phyloP scores from a whole-genome alignment of 2,329 filamentous ascomycete genomes.

The Paradendryphiella salina region DNA sequence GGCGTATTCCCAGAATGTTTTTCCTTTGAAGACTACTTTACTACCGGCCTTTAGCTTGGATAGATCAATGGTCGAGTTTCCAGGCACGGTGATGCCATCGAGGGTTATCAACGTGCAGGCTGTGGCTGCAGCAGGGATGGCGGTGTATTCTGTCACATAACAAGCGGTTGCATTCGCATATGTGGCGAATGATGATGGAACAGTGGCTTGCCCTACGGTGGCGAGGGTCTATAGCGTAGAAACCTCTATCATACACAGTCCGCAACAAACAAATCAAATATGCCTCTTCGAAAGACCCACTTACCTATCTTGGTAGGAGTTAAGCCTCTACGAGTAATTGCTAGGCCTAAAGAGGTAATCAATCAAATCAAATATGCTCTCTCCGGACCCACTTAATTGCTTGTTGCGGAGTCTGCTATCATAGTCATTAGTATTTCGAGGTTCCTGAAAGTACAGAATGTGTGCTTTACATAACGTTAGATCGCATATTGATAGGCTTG shows the following conservation, averaged over 20 bases:
- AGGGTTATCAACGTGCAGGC: constrained; percentile 51
- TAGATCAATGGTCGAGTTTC: constrained; percentile 48
- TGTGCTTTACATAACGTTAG: not conserved
- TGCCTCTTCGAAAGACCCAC: no score
- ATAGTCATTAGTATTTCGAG: not conserved
- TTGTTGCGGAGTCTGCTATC: no score
- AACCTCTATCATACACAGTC: constrained; percentile 5
- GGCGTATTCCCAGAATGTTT: constrained; percentile 35
- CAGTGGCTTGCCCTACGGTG: constrained; percentile 11
- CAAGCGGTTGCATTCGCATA: constrained; percentile 13
- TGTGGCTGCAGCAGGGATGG: constrained; percentile 39
- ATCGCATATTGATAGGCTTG: not conserved
- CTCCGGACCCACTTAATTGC: no score
- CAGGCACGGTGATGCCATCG: constrained; percentile 44
- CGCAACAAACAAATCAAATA: no score
- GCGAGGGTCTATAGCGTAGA: constrained; percentile 14
- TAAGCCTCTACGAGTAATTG: no score
- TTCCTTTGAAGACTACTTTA: constrained; percentile 46
- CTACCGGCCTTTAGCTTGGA: constrained; percentile 48
- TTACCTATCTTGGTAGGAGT: no score
- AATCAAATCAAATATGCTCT: no score
- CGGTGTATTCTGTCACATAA: constrained; percentile 27
- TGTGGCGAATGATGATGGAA: no score
- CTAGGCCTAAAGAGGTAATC: no score
- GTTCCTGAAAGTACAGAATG: not conserved